A percentile compares a stretch with the other conserved stretches of the same genome.
phyloP scores from a whole-genome alignment of 495 filamentous ascomycete genomes.

The Daldinia decipiens region DNA sequence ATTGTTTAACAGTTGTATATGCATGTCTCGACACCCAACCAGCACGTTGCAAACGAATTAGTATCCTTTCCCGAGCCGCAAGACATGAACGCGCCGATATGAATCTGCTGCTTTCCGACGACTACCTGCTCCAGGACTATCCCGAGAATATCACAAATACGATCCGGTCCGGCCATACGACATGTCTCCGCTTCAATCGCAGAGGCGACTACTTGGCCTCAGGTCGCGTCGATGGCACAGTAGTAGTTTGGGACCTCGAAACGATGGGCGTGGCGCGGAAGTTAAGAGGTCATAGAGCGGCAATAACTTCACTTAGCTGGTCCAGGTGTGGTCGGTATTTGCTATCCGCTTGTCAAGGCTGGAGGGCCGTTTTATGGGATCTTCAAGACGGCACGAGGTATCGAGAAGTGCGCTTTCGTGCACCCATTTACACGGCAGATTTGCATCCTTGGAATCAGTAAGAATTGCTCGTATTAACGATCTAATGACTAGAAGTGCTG shows the following conservation, averaged over 20 bases:
- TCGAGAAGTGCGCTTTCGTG: constrained; percentile 80
- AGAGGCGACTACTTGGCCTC: constrained; percentile 93
- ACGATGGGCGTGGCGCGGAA: constrained; percentile 96
- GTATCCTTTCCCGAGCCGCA: background rate
- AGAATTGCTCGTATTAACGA: constrained; percentile 41
- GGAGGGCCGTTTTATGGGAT: constrained; percentile 96
- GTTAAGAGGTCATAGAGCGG: constrained; percentile 86
- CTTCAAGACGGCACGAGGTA: constrained; percentile 70
- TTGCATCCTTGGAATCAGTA: constrained; percentile 92
- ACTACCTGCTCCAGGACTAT: constrained; percentile 88
- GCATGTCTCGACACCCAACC: background rate
- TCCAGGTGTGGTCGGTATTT: constrained; percentile 90
- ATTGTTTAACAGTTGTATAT: background rate
- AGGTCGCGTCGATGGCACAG: constrained; percentile 90
- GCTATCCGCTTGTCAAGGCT: constrained; percentile 93
- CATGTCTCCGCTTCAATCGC: constrained; percentile 86
- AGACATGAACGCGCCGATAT: constrained; percentile 48
- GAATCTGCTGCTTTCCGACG: constrained; percentile 64
- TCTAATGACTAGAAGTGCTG: background rate
- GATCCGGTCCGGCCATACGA: constrained; percentile 76
- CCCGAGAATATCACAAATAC: constrained; percentile 88
- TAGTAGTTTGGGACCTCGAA: constrained; percentile 96
- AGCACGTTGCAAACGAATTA: background rate
- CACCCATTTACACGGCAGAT: constrained; percentile 94
- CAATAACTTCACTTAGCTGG: constrained; percentile 94